phyloP scores from a whole-genome alignment of 1,284 basidiomycete genomes.

The Austropuccinia psidii region DNA sequence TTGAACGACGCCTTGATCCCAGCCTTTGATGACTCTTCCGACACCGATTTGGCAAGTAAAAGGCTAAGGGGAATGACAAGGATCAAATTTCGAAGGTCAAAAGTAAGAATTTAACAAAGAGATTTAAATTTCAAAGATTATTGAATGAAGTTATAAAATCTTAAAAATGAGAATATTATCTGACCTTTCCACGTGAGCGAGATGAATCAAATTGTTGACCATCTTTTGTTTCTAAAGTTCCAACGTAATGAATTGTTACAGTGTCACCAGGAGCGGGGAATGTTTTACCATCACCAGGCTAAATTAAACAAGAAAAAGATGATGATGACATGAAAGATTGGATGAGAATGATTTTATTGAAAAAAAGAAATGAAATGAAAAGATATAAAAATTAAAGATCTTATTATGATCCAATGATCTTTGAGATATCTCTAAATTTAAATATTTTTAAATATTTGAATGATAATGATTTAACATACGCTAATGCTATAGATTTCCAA shows the following conservation, averaged over 20 bases:
- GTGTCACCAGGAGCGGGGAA: conserved; percentile 12
- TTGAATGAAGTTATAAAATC: neutral
- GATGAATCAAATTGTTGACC: conserved; percentile 32
- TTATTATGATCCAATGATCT: too few species aligned
- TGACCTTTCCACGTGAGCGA: conserved; percentile 10
- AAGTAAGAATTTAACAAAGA: neutral
- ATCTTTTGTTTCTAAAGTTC: conserved; percentile 15
- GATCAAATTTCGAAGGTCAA: neutral
- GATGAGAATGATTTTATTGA: too few species aligned
- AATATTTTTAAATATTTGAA: too few species aligned
- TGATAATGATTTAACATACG: too few species aligned
- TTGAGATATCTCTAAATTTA: too few species aligned
- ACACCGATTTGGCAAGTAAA: conserved; percentile 31
- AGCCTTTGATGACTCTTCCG: conserved; percentile 44
- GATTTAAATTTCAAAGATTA: neutral
- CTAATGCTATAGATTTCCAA: too few species aligned
- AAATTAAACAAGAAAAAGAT: too few species aligned
- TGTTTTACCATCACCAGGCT: conserved; percentile 27
- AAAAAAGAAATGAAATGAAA: too few species aligned
- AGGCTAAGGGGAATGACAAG: neutral
- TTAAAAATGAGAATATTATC: neutral
- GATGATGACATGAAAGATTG: too few species aligned
- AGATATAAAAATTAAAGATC: too few species aligned
- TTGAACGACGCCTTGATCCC: conserved; percentile 57
- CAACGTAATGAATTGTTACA: conserved; percentile 29